Conservation (phyloP, 2,329 filamentous ascomycete genomes). For the Botryotinia convoluta region DNA sequence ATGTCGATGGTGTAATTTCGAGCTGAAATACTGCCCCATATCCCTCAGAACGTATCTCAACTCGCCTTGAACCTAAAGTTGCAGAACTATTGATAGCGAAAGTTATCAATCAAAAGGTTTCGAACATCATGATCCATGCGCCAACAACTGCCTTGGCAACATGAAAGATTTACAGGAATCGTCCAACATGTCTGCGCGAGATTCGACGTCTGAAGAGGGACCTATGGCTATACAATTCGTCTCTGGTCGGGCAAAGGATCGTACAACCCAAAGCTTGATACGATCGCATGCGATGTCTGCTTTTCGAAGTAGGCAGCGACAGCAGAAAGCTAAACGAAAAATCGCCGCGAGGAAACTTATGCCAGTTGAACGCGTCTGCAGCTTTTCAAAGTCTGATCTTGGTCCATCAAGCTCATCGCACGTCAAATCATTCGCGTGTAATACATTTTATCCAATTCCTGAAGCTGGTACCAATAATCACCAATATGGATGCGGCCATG, state of each 20-base stretch:
- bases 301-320: neutral
- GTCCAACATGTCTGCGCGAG: neutral
- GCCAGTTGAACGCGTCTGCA: neutral
- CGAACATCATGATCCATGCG: neutral
- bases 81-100: neutral
- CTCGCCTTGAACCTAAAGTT: neutral
- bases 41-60: neutral
- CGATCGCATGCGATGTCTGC: constrained; percentile 9
- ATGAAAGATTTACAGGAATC: neutral
- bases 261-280: neutral
- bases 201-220: neutral
- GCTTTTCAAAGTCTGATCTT: neutral
- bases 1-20: neutral
- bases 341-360: neutral
- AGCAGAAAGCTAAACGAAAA: neutral
- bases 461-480: neutral
- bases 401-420: neutral
- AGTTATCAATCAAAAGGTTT: neutral
- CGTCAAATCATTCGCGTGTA: neutral
- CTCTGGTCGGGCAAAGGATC: neutral
- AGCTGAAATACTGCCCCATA: neutral
- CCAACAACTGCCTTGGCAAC: neutral
- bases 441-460: neutral
- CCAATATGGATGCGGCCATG: neutral
- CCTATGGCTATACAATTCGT: neutral